Evolutionary conservation across 805 yeast species (phyloP), one percentile per base, ranked within the genome.

Genomic region (Nakazawaea laoshanensis): DNA sequence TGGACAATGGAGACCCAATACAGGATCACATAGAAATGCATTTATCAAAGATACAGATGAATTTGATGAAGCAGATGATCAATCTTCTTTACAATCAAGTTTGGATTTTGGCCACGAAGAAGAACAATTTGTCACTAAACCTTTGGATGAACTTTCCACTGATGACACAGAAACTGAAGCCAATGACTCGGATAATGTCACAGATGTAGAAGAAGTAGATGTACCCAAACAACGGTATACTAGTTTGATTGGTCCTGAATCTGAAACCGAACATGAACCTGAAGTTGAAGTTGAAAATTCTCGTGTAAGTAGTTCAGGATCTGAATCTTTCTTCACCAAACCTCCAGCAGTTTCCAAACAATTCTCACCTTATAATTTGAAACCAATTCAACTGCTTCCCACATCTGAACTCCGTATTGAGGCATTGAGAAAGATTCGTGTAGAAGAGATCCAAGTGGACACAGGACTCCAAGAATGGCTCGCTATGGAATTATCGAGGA

Each of bases 381-480:
- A 58, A 33, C 53, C 48, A 36, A 65, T 61, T 28, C 54, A 57
- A 52, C 45, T 54, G 17, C 45, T 53, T 22, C 59, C 63, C 4
- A 66, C 63, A 38, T 57, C 70, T 2, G 52, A 48, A 24, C 65
- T 55, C 46, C 65, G 68, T 39, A 62, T 60, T 21, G 49, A 39
- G 36, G 62, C 57, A 27, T 62, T 63, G 40, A 57, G 54, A 39
- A 65, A 55, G 10, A 74, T 65, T 13, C 57, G 67, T 40, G 49
- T 38, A 15, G 64, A 58, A 37, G 72, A 66, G 35, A 37, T 50
- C 1, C 58, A 55, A 5, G 64, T 61, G 40, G 76, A 76, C 32
- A 63, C 77, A 0, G 84, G 84, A 1, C 51, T 79, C n/a, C 63
- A 63, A 16, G 56, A 62, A 2, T 79, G 83, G 79, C 57, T 76